These are phyloP conservation scores for Mycena galopus DNA, from an alignment of 768 basidiomycete species.

Conservation along the genomic window DNA sequence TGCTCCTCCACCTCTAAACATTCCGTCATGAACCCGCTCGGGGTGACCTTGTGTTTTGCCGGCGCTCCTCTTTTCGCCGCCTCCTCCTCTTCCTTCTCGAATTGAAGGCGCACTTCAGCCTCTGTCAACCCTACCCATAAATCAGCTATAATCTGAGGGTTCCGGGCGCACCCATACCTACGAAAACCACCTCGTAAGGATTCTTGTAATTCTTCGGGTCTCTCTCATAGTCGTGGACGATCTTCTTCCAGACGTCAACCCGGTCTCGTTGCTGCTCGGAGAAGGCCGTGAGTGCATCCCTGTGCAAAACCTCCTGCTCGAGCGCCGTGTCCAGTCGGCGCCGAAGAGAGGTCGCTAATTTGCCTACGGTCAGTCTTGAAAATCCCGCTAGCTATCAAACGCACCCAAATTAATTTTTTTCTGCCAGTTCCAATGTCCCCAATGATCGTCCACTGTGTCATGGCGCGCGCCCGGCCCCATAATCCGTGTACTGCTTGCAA, in stretches of 20 bases:
- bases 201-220: background rate
- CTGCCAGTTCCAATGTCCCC: conserved; percentile 38
- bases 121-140: background rate
- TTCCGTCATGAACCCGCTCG: no score
- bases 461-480: conserved; percentile 43
- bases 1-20: no score
- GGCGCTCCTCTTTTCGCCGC: no score
- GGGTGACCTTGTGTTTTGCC: no score
- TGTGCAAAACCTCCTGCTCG: background rate
- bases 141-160: no score
- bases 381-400: background rate
- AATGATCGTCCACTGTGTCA: conserved; percentile 41
- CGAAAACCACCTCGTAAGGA: background rate
- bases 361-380: no score
- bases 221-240: background rate
- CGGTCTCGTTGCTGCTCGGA: background rate
- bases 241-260: background rate
- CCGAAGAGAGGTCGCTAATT: background rate
- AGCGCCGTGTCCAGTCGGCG: background rate
- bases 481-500: conserved; percentile 42
- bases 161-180: background rate
- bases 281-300: background rate
- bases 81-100: no score
- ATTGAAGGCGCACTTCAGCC: no score
- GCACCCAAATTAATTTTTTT: conserved; percentile 1